Conservation (phyloP, 2,329 filamentous ascomycete genomes). For the Ophiosphaerella herpotricha region DNA sequence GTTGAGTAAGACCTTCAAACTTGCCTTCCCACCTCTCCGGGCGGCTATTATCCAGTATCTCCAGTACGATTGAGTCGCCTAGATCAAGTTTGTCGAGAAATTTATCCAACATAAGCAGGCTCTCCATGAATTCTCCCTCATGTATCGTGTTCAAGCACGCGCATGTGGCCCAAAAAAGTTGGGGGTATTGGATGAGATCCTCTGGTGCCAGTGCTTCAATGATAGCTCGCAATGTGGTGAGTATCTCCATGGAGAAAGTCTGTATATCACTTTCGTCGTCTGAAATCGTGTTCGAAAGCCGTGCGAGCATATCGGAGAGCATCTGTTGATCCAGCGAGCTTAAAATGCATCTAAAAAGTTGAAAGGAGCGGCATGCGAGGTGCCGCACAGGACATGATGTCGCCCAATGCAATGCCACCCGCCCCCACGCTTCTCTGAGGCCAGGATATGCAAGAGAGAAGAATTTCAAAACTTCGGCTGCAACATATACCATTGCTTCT, state of each 20-base stretch:
- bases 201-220: constrained; percentile 81
- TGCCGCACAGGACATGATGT: constrained; percentile 95
- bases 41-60: constrained; percentile 74
- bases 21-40: constrained; percentile 85
- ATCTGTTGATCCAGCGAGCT: constrained; percentile 89
- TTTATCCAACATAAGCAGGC: constrained; percentile 86
- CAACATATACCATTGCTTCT: constrained; percentile 82
- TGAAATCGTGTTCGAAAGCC: constrained; percentile 94
- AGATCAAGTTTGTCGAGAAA: constrained; percentile 85
- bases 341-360: constrained; percentile 92
- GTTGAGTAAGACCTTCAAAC: constrained; percentile 83
- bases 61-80: constrained; percentile 68
- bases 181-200: constrained; percentile 85
- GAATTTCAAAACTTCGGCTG: constrained; percentile 78
- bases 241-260: constrained; percentile 95
- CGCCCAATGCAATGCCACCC: constrained; percentile 89
- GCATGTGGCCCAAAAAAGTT: constrained; percentile 97
- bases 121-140: constrained; percentile 91
- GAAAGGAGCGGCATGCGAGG: constrained; percentile 94
- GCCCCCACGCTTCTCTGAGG: constrained; percentile 89
- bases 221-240: constrained; percentile 90
- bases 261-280: constrained; percentile 93
- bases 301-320: constrained; percentile 94
- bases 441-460: constrained; percentile 84
- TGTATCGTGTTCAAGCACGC: constrained; percentile 97